phyloP scores from a whole-genome alignment of 768 basidiomycete genomes.

The Auricularia cornea region DNA sequence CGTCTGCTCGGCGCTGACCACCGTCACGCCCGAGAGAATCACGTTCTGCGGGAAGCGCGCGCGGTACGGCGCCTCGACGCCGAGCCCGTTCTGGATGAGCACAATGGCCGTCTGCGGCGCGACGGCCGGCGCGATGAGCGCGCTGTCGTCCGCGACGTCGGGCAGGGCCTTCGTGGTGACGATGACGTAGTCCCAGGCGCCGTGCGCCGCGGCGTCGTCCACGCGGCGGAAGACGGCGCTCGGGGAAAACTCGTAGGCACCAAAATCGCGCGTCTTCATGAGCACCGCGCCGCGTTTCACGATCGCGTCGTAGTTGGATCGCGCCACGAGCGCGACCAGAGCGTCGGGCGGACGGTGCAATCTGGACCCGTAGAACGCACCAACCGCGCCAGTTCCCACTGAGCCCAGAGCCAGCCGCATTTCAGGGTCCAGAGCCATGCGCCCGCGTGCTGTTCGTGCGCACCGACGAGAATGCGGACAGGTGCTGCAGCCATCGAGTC shows the following conservation, averaged over 20 bases:
- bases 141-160: conserved; percentile 18
- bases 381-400: conserved; percentile 24
- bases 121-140: conserved; percentile 9
- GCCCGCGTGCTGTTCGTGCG: background rate
- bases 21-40: conserved; percentile 21
- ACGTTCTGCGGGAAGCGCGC: conserved; percentile 14
- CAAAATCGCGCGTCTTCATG: conserved; percentile 20
- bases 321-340: conserved; percentile 21
- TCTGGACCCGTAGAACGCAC: conserved; percentile 22
- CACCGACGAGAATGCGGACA: background rate
- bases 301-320: conserved; percentile 22
- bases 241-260: conserved; percentile 20
- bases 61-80: conserved; percentile 21
- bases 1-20: conserved; percentile 20
- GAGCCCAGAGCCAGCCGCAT: background rate
- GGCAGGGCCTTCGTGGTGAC: conserved; percentile 24
- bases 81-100: conserved; percentile 24
- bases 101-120: conserved; percentile 13
- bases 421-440: background rate
- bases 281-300: conserved; percentile 14
- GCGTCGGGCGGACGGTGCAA: conserved; percentile 14
- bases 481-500: background rate
- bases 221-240: conserved; percentile 17
- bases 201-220: conserved; percentile 10
- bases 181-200: conserved; percentile 20